Evolutionary conservation across 768 basidiomycete species (phyloP), one percentile per base, ranked within the genome.

Genomic region (Crucibulum laeve): DNA sequence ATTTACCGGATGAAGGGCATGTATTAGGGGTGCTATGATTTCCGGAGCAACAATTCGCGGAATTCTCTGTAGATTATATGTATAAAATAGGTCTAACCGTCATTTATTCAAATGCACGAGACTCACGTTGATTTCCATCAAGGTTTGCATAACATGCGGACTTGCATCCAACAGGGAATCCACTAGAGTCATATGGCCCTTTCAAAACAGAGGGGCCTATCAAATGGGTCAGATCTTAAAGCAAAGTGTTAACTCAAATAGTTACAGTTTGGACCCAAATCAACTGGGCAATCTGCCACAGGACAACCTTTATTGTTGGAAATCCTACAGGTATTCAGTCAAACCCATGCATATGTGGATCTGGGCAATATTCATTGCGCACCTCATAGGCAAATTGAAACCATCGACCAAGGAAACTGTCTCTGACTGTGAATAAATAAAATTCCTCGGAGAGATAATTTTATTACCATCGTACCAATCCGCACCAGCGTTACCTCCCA

Each of bases 381-480:
- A 56, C 55, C 57, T 57, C 55, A 82, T 59, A 7, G 84, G 82
- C 6, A 85, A 58, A 53, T 84, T 81, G 51, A 69, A 82, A 3
- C 83, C 82, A 51, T 83, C 79, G 25, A 84, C 82, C 17, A 84
- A 65, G 17, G 80, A 82, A 14, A 82, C 81, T 81, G 43, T 15
- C 5, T 14, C 18, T n/a, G 22, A n/a, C 15, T n/a, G 25, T 24
- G 34, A n/a, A 34, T n/a, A 23, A 17, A 5, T 14, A 4, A 19
- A 15, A 2, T 7, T 7, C 10, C 21, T 33, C 37, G 15, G 15
- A 3, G 3, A 22, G 32, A 10, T 22, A 40, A 17, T 17, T 11
- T 22, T 51, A 67, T 23, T 25, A 78, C 80, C 76, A 53, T 83
- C 81, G 40, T 83, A 85, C 48, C 64, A 80, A 49, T 84, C 84